Base-by-base conservation (phyloP, 2,329 filamentous ascomycete species). In the Phoma sp. region DNA sequence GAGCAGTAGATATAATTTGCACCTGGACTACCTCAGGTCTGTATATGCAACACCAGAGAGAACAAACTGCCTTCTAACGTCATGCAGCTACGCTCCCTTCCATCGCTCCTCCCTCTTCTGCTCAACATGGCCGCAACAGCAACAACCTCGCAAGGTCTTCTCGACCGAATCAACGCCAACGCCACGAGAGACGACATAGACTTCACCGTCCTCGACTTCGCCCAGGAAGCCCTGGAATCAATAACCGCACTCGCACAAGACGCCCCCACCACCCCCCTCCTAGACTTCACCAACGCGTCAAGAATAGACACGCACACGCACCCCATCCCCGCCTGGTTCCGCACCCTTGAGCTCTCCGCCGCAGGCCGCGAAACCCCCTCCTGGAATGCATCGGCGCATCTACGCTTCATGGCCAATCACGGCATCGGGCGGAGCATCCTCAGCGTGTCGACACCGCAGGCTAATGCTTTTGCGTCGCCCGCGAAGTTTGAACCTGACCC, bases 281-380 rank as follows among this genome's bases (percentile, higher is more conserved):
- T 61, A 1, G 36, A 51, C 36, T 70, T 68, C 47, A 43, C 25
- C 10, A 52, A 51, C 10, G 68, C 68, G 17, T 64, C 57, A 8
- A 62, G 67, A 13, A 68, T 76, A 44, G 74, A 76, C 53, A 71
- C 72, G 1, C 74, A 76, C 54, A 71, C 68, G 9, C 74, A 76
- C 47, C 69, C 72, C 24, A 69, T 76, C 5, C 72, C 74, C 2
- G 45, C 61, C 4, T 74, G 70, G 67, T 76, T 75, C 55, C 67
- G 68, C 8, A 55, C 53, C 32, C 65, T 76, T 19, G 67, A 74
- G 32, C 66, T 69, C 4, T 57, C 63, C 4, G 68, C 72, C n/a
- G 74, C 70, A 32, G 74, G 68, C 24, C 71, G 68, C 36, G 63
- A 56, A 48, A 74, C 72, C 12, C 74, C 74, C 0, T 53, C 59